Evolutionary conservation across 768 basidiomycete genomes (phyloP), one percentile per base, ranked within the genome.

Genomic region (Tephrocybe sp.): DNA sequence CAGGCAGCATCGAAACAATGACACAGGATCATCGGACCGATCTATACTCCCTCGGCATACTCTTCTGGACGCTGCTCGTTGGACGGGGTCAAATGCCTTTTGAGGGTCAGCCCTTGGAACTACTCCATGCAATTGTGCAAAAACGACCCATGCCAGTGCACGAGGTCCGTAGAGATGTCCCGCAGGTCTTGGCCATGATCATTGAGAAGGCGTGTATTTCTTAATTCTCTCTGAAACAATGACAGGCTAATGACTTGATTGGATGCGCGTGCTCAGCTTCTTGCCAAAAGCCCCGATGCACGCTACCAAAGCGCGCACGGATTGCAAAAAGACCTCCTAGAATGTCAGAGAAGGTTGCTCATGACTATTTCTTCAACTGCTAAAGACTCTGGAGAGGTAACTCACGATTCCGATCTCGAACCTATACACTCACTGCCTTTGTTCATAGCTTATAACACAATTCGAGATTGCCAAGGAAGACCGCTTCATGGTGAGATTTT

Each of bases 31-130:
- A 87, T 56, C 66, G 86, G 51, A 87, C 88, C 11, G 88, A 90
- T 65, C 66, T 90, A 24, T 88, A 90, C 62, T 84, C 85, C 0
- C 73, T 88, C 6, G 88, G 88, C 2, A 79, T 87, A 51, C 63
- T 86, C 58, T 86, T 87, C 62, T 88, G 86, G 86, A 86, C 85
- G 9, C 69, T 88, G 3, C 72, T 88, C n/a, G 85, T 86, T 14
- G 86, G 87, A 20, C 73, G 82, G 32, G 86, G 80, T 0, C 78
- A 78, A 58, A 79, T 82, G 75, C 81, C 80, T 0, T 83, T 83
- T 48, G 82, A 84, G 61, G 83, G 83, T 25, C 74, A 73, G 3
- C 75, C 80, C 1, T 65, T 85, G 55, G 86, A 90, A 61, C 69
- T 90, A 20, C 60, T 88, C 49, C 83, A 87, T 59, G 76, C 85